Base-by-base conservation (phyloP, 192 early-diverging fungal genomes). In the Jimgerdemannia lactiflua region DNA sequence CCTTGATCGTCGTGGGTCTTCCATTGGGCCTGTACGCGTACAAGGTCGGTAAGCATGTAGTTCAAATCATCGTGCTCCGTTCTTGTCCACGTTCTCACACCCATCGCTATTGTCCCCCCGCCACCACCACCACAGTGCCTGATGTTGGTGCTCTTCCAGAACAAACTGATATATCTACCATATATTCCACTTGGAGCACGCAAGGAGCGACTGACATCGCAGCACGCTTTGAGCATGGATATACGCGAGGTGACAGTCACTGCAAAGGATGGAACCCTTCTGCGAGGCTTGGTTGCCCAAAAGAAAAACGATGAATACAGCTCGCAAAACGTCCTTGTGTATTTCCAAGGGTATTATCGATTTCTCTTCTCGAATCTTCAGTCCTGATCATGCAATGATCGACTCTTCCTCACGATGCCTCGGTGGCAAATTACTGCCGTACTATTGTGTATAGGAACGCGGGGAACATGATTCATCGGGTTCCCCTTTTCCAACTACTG, bases 81-180 rank as follows among this genome's bases (percentile, higher is more conserved):
- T 29, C 29, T 29, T 29, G 29, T 29, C 29, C 29, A 29, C 29
- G 29, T 29, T 29, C 29, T 29, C 29, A 29, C 29, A 29, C 29
- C 29, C 29, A 29, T 29, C 29, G 29, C 1, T 29, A 29, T 29
- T 29, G 29, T 29, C 29, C 29, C 29, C 29, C 29, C 29, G 1
- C 29, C 29, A 29, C 29, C 29, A 29, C 29, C 29, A 29, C 29
- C 29, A 39, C 71, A 85, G 78, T 83, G 81, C 44, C 64, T 79
- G 8, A 74, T 80, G 74, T 66, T 85, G 67, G 67, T 83, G 3
- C 44, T 77, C 17, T 85, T 83, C 39, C 84, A 85, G 66, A 83
- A 78, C 64, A 82, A 85, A 64, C 77, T 85, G 59, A 76, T 85
- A 64, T 85, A 85, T 70, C 71, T 85, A 75, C 73, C 77, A 6